Conservation (phyloP, 169 alveolate species). For the Cryptosporidium baileyi region DNA sequence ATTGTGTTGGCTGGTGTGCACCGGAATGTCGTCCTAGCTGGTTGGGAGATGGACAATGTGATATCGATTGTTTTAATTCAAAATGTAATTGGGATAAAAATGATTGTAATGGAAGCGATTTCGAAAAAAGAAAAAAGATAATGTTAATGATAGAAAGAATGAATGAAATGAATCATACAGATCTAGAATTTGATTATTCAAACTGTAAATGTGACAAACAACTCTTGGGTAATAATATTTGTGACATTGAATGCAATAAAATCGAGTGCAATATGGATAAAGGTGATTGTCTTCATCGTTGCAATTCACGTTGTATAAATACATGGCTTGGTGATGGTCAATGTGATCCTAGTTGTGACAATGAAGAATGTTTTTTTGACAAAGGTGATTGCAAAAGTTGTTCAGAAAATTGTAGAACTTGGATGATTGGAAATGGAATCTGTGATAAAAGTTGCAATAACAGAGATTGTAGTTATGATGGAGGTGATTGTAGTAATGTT, state of each 20-base stretch:
- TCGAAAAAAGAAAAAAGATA: slow-evolving; percentile 1
- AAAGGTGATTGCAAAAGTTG: slow-evolving; percentile 76
- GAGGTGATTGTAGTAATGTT: slow-evolving; percentile 76
- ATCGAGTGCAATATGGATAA: slow-evolving; percentile 69
- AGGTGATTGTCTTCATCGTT: slow-evolving; percentile 71
- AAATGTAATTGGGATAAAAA: slow-evolving; percentile 79
- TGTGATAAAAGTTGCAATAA: slow-evolving; percentile 76
- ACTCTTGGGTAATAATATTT: slow-evolving; percentile 41
- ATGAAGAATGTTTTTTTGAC: slow-evolving; percentile 74
- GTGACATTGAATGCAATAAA: slow-evolving; percentile 63
- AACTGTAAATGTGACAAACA: slow-evolving; percentile 61
- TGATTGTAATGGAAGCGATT: slow-evolving; percentile 67
- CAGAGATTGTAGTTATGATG: slow-evolving; percentile 71
- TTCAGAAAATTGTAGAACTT: slow-evolving; percentile 71
- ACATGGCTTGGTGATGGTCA: slow-evolving; percentile 79
- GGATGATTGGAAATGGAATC: slow-evolving; percentile 79
- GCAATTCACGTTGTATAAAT: slow-evolving; percentile 71
- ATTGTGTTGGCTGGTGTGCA: slow-evolving; percentile 76
- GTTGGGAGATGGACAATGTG: slow-evolving; percentile 80
- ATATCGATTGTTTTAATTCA: slow-evolving; percentile 74
- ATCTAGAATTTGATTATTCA: slow-evolving; percentile 40
- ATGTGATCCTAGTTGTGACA: slow-evolving; percentile 78
- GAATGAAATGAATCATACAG: background rate
- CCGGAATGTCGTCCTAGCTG: slow-evolving; percentile 78
- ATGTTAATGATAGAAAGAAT: background rate